Conservation (phyloP, 305 asterid species). For the Fraxinus ornus region DNA sequence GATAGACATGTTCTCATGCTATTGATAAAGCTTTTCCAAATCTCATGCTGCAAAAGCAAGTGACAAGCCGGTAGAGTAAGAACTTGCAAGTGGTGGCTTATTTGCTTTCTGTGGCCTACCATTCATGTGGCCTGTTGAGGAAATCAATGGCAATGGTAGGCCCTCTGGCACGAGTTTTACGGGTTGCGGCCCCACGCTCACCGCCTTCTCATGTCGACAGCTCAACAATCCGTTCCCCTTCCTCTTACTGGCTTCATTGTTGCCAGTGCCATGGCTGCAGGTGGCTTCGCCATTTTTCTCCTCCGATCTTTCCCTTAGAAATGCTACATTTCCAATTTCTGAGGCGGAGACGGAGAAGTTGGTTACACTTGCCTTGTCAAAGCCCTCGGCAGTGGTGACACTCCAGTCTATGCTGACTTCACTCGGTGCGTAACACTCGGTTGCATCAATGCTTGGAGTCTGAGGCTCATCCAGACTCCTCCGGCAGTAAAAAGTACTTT, state of each 20-base stretch:
- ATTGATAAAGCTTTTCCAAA: slow-evolving; percentile 7
- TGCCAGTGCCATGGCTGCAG: slow-evolving; percentile 5
- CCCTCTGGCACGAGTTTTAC: slow-evolving; percentile 43
- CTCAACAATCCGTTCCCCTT: slow-evolving; percentile 58
- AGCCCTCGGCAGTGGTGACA: slow-evolving; percentile 45
- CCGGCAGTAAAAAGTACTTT: slow-evolving; percentile 25
- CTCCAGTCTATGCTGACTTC: slow-evolving; percentile 50
- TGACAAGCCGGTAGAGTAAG: slow-evolving; percentile 60
- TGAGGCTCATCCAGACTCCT: slow-evolving; percentile 41
- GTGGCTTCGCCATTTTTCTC: slow-evolving; percentile 15
- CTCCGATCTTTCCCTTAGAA: slow-evolving; percentile 26
- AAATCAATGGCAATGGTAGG: slow-evolving; percentile 22
- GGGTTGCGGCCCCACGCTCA: slow-evolving; percentile 77
- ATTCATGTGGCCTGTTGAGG: slow-evolving; percentile 44
- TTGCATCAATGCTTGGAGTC: slow-evolving; percentile 29
- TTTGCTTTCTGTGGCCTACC: slow-evolving; percentile 63
- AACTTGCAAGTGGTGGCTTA: slow-evolving; percentile 43
- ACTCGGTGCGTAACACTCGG: slow-evolving; percentile 46
- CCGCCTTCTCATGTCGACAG: slow-evolving; percentile 83
- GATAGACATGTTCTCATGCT: not conserved
- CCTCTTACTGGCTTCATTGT: slow-evolving; percentile 32
- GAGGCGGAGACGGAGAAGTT: slow-evolving; percentile 27
- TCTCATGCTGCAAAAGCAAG: slow-evolving; percentile 70
- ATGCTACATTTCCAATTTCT: slow-evolving; percentile 22
- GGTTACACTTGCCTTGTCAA: slow-evolving; percentile 31